Percentiles rank a stretch among this genome's conserved stretches.
phyloP scores from a whole-genome alignment of 306 rosid genomes.

The Dalbergia cochinchinensis region DNA sequence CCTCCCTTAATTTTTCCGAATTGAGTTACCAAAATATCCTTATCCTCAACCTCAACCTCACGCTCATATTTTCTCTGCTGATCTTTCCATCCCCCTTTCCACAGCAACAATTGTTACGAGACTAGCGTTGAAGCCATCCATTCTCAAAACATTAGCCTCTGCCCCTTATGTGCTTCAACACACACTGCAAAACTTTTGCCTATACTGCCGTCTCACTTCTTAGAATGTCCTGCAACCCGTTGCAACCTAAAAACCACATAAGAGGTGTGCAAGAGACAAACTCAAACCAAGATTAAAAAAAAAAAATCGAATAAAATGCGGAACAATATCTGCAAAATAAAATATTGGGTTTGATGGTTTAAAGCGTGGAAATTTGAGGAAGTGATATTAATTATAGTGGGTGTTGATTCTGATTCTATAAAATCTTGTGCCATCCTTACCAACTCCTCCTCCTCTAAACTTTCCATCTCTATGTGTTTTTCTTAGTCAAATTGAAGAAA shows the following conservation, averaged over 20 bases:
- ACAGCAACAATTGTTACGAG: too few species aligned
- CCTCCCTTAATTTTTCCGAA: too few species aligned
- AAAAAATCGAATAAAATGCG: neutral
- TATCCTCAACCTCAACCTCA: too few species aligned
- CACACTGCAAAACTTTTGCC: conserved; percentile 53
- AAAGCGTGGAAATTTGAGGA: conserved; percentile 52
- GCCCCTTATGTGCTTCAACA: conserved; percentile 55
- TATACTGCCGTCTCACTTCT: conserved; percentile 52
- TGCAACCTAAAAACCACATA: neutral
- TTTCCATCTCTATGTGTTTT: conserved; percentile 50
- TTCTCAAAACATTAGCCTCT: conserved; percentile 62
- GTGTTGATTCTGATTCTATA: conserved; percentile 66
- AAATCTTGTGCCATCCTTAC: conserved; percentile 75
- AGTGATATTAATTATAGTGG: conserved; percentile 42
- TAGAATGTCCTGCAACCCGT: conserved; percentile 58
- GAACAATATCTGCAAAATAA: conserved; percentile 55
- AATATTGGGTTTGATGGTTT: conserved; percentile 48
- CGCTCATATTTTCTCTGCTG: too few species aligned
- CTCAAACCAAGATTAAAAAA: too few species aligned
- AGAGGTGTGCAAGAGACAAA: conserved; percentile 15
- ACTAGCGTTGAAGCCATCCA: conserved; percentile 61
- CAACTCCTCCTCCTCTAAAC: conserved; percentile 70
- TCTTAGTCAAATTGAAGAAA: neutral
- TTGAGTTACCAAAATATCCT: too few species aligned
- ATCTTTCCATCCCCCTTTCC: too few species aligned